Evolutionary conservation across 176 grass and related monocot genomes (phyloP), one percentile per base, ranked within the genome.

Genomic region (Oryza longistaminata): DNA sequence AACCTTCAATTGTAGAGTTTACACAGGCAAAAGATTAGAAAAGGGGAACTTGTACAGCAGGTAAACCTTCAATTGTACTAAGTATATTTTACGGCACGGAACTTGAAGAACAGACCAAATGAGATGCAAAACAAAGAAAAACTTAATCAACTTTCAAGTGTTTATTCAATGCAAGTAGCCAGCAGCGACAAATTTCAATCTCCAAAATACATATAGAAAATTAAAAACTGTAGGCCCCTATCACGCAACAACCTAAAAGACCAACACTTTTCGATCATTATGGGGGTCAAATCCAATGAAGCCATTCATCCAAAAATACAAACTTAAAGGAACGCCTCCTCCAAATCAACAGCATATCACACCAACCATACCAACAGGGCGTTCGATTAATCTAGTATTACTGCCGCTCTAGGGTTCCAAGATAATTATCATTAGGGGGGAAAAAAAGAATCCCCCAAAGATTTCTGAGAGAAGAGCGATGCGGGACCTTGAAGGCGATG

Each of bases 401-500:
- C 48, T 58, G 53, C 33, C 15, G 29, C 24, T 69, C 79, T 79
- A 83, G 79, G 73, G 79, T 68, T 79, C 75, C 81, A 75, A 25
- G 11, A 37, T 24, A 48, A 78, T 74, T 74, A 78, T 74, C 69
- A 68, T 42, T 12, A 61, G 11, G 55, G 46, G 73, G 58, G 13
- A 35, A 39, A 4, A 16, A 60, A 9, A 68, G 68, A 7, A 87
- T 9, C 49, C 24, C 16, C 16, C 21, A 25, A 46, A 70, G 21
- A 75, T 55, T 21, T 35, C 40, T 9, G 31, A 5, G 49, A 64
- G 77, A 64, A 81, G 73, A 67, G 44, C 76, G 26, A 40, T 42
- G 67, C 55, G 71, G 71, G 29, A 97, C 94, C 91, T 93, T 97
- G 82, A 97, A 91, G 65, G 94, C 94, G 75, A 97, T 86, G 71